These are phyloP conservation scores for Asterochloris erici DNA, from an alignment of 139 green algal species.

Conservation along the genomic window DNA sequence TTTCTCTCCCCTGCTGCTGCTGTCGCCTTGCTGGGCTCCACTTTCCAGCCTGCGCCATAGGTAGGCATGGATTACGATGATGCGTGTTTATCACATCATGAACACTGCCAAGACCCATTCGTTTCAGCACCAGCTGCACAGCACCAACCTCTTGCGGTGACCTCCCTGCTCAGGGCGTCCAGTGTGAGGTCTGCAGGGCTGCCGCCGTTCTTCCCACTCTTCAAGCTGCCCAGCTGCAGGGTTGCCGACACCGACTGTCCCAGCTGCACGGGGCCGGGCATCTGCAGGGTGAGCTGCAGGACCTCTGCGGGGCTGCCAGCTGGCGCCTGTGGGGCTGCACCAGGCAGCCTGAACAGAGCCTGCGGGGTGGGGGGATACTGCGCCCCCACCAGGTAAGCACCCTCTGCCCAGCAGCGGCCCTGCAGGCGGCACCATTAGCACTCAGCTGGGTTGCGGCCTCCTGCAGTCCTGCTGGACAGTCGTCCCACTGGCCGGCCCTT, in stretches of 20 bases:
- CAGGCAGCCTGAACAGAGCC: constrained; percentile 39
- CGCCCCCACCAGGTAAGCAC: constrained; percentile 35
- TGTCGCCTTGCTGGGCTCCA: constrained; percentile 29
- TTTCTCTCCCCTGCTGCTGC: constrained; percentile 40
- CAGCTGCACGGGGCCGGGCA: constrained; percentile 9
- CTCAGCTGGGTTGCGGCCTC: neutral
- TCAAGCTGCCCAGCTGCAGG: constrained; percentile 42
- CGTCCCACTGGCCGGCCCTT: neutral
- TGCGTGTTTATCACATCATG: neutral
- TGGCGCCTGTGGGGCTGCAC: constrained; percentile 6
- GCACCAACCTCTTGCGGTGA: neutral
- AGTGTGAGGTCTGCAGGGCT: constrained; percentile 37
- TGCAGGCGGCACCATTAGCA: neutral
- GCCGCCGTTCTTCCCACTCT: constrained; percentile 20
- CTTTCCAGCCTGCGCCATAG: constrained; percentile 31
- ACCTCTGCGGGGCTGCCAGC: neutral
- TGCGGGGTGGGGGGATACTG: constrained; percentile 23
- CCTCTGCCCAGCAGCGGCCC: constrained; percentile 47
- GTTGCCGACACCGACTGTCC: constrained; percentile 4
- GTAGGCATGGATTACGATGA: neutral
- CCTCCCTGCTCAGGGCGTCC: constrained; percentile 2
- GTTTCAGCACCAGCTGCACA: neutral
- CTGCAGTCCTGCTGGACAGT: neutral
- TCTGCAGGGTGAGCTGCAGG: neutral
- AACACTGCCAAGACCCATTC: neutral